phyloP scores from a whole-genome alignment of 345 rosid genomes.

The Salix koriyanagi region DNA sequence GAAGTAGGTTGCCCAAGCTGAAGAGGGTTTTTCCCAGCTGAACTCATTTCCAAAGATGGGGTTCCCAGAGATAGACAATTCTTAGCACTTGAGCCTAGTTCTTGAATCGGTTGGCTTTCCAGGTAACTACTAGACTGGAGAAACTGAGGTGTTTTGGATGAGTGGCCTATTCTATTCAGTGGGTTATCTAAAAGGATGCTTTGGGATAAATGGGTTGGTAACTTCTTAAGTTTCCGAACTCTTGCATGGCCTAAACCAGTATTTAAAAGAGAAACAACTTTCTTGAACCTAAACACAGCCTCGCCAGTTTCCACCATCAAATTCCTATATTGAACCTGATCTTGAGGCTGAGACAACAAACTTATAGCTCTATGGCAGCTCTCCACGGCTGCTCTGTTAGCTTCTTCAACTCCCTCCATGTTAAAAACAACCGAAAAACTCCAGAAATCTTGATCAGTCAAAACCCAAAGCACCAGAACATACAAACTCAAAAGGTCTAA shows the following conservation, averaged over 20 bases:
- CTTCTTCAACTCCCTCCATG: conserved; percentile 93
- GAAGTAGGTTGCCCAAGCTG: conserved; percentile 48
- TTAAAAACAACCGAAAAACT: conserved; percentile 20
- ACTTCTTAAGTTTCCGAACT: conserved; percentile 68
- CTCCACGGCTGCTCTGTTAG: conserved; percentile 78
- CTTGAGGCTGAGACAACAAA: conserved; percentile 53
- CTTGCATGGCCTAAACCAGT: conserved; percentile 87
- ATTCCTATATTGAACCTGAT: conserved; percentile 52
- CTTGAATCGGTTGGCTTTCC: conserved; percentile 32
- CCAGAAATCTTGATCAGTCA: conserved; percentile 26
- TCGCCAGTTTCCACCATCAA: conserved; percentile 70
- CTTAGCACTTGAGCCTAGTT: conserved; percentile 47
- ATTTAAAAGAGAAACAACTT: conserved; percentile 67
- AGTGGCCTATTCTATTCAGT: conserved; percentile 31
- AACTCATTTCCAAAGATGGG: conserved; percentile 46
- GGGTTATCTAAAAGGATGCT: conserved; percentile 55
- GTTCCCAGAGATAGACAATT: conserved; percentile 51
- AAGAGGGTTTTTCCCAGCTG: conserved; percentile 50
- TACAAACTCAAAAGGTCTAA: conserved; percentile 12
- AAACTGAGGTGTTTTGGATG: conserved; percentile 40
- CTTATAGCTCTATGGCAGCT: conserved; percentile 77
- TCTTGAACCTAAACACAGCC: conserved; percentile 84
- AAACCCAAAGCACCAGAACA: conserved; percentile 14
- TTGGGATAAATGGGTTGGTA: conserved; percentile 46
- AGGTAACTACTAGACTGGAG: conserved; percentile 35